These are phyloP conservation scores for Rhodotorula toruloides DNA, from an alignment of 768 basidiomycete species.

Conservation along the genomic window DNA sequence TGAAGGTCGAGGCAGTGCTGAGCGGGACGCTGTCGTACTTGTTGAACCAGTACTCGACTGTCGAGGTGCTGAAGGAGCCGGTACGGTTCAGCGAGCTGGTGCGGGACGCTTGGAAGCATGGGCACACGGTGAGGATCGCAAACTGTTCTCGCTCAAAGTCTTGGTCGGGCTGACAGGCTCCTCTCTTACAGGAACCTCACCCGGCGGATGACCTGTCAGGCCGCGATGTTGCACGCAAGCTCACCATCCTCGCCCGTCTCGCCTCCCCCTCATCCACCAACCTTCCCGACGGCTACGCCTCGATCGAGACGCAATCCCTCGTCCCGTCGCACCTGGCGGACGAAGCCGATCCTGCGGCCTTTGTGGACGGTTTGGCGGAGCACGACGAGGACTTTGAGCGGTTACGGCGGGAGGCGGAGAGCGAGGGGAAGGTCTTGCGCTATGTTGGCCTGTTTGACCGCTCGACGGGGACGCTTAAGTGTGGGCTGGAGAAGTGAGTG, in stretches of 20 bases:
- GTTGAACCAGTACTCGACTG: slow-evolving; percentile 84
- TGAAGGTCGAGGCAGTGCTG: slow-evolving; percentile 95
- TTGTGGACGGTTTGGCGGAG: slow-evolving; percentile 68
- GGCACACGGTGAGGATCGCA: slow-evolving; percentile 95
- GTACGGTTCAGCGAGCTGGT: slow-evolving; percentile 78
- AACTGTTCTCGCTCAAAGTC: too few species aligned
- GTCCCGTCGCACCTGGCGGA: slow-evolving; percentile 71
- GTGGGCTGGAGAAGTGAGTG: slow-evolving; percentile 78
- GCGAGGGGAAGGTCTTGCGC: slow-evolving; percentile 72
- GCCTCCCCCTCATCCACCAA: slow-evolving; percentile 41
- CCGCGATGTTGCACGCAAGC: slow-evolving; percentile 91
- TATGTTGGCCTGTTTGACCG: slow-evolving; percentile 94
- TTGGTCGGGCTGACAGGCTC: too few species aligned
- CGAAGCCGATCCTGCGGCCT: slow-evolving; percentile 69
- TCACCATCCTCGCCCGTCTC: slow-evolving; percentile 85
- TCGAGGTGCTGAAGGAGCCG: slow-evolving; percentile 46
- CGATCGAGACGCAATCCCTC: slow-evolving; percentile 75
- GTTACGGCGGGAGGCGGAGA: slow-evolving; percentile 67
- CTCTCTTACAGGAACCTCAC: slow-evolving; percentile 72
- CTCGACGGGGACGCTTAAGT: slow-evolving; percentile 63
- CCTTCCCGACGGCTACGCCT: slow-evolving; percentile 67
- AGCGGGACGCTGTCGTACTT: slow-evolving; percentile 98
- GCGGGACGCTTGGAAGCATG: slow-evolving; percentile 75
- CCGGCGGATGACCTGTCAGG: slow-evolving; percentile 95
- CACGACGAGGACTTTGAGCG: slow-evolving; percentile 72